These are phyloP conservation scores for Salix caprea DNA, from an alignment of 345 rosid genomes.

Conservation along the genomic window DNA sequence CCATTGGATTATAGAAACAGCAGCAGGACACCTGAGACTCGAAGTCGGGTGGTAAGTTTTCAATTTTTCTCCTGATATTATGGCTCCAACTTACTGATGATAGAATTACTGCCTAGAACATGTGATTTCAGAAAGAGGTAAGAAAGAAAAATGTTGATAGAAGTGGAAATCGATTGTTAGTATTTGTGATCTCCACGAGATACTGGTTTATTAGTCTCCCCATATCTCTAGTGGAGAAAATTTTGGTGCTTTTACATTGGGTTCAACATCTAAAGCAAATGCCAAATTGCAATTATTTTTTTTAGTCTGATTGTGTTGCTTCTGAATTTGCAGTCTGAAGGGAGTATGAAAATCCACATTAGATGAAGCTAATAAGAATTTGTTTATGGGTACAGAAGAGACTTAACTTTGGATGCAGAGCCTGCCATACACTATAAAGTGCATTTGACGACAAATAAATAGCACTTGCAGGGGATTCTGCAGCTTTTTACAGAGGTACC, in stretches of 20 bases:
- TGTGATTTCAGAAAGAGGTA: background rate
- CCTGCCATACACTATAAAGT: background rate
- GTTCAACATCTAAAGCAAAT: background rate
- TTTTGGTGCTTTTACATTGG: background rate
- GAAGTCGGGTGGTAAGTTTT: constrained; percentile 16
- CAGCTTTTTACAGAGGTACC: background rate
- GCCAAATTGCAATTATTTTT: background rate
- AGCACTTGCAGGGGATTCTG: background rate
- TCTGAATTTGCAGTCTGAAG: constrained; percentile 23
- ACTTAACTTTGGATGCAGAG: background rate
- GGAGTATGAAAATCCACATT: constrained; percentile 10
- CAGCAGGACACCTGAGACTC: background rate
- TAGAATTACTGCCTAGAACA: background rate
- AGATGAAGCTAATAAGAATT: background rate
- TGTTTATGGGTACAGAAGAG: background rate
- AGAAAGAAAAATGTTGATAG: background rate
- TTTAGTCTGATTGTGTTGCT: constrained; percentile 2
- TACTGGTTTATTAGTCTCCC: background rate
- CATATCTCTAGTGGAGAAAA: background rate
- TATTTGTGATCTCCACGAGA: background rate
- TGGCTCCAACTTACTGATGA: background rate
- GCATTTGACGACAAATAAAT: background rate
- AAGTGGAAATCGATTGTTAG: background rate
- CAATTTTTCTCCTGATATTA: too few relatives aligned
- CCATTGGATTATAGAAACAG: constrained; percentile 7